Conservation (phyloP, 192 early-diverging fungal species). For the Backusella westeae region DNA sequence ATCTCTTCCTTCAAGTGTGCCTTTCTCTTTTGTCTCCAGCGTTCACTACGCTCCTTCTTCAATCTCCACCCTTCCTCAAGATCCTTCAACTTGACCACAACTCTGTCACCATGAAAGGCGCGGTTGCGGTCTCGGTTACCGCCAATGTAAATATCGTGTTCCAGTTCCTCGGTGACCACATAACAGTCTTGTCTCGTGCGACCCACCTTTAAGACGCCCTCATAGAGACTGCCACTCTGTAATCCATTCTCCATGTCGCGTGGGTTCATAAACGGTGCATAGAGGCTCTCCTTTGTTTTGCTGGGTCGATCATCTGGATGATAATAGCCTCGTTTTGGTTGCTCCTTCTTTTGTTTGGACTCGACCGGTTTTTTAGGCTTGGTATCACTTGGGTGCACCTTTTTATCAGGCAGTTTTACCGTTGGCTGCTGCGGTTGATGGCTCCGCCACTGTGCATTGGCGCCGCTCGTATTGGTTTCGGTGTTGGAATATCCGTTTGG, state of each 20-base stretch:
- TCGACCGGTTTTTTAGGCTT: neutral
- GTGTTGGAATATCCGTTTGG: neutral
- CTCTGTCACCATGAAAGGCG: slow-evolving; percentile 76
- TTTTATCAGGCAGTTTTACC: neutral
- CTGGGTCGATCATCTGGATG: slow-evolving; percentile 7
- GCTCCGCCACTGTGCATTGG: neutral
- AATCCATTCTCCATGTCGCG: neutral
- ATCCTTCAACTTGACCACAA: slow-evolving; percentile 63
- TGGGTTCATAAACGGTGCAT: neutral
- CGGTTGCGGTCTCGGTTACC: slow-evolving; percentile 68
- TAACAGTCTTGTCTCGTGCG: slow-evolving; percentile 76
- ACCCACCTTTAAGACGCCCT: slow-evolving; percentile 5
- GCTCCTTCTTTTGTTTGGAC: too few species aligned
- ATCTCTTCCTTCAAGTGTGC: neutral
- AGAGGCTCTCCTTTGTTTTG: neutral
- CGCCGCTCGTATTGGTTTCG: neutral
- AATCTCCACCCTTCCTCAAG: slow-evolving; percentile 50
- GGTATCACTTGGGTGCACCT: neutral
- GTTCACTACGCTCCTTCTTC: slow-evolving; percentile 41
- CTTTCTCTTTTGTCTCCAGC: neutral
- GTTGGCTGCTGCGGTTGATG: neutral
- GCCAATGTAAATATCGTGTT: slow-evolving; percentile 71
- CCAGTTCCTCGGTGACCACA: slow-evolving; percentile 66
- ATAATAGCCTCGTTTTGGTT: neutral
- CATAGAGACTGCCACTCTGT: neutral